A percentile compares a stretch with the other conserved stretches of the same genome.
phyloP scores from a whole-genome alignment of 805 yeast species.

The Candida chilensis region DNA sequence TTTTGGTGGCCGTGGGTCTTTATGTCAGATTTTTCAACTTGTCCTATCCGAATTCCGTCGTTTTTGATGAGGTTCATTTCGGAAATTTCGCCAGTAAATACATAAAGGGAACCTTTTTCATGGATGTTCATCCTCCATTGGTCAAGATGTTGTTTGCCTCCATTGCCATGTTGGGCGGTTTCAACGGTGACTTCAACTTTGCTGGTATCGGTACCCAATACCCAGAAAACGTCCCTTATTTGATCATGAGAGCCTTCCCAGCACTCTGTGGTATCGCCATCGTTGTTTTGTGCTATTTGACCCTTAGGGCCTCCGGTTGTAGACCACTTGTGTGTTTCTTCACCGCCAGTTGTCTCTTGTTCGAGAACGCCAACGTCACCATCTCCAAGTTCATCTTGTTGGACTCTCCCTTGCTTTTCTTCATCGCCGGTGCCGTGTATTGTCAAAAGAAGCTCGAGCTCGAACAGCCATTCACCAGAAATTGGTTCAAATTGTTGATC shows the following conservation, averaged over 20 bases:
- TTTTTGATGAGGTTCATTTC: conserved; percentile 89
- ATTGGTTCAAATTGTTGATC: conserved; percentile 51
- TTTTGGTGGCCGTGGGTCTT: conserved; percentile 41
- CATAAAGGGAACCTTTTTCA: conserved; percentile 51
- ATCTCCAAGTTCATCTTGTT: conserved; percentile 67
- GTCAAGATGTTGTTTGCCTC: conserved; percentile 72
- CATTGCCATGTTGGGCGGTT: conserved; percentile 59
- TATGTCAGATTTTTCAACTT: conserved; percentile 55
- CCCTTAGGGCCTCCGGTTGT: conserved; percentile 66
- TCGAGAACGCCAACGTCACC: conserved; percentile 65
- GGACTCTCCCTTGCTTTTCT: conserved; percentile 70
- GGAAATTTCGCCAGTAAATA: conserved; percentile 94
- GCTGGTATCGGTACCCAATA: conserved; percentile 54
- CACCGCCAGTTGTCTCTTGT: conserved; percentile 44
- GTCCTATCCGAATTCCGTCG: conserved; percentile 69
- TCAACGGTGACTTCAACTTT: conserved; percentile 62
- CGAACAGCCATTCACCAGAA: conserved; percentile 47
- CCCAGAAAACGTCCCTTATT: conserved; percentile 56
- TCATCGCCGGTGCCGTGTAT: conserved; percentile 65
- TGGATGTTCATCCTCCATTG: conserved; percentile 78
- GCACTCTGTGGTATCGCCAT: conserved; percentile 65
- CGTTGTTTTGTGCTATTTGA: conserved; percentile 53
- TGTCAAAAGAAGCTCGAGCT: conserved; percentile 59
- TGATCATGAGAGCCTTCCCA: conserved; percentile 60
- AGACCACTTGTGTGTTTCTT: conserved; percentile 52